Conservation (phyloP, 2,329 filamentous ascomycete species). For the Aciculosporium take region DNA sequence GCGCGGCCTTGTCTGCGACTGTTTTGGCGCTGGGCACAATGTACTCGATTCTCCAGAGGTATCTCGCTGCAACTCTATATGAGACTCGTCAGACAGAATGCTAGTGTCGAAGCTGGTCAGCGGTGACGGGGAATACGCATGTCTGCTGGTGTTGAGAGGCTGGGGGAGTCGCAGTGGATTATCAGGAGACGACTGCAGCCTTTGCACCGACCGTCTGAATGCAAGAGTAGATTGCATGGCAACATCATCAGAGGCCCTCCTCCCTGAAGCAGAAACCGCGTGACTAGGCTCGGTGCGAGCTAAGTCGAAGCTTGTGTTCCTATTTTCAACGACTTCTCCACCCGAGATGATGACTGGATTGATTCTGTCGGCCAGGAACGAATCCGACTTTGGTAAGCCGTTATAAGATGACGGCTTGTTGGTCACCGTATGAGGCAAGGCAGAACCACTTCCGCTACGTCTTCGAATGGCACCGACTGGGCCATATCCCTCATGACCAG, state of each 20-base stretch:
- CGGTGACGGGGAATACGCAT: slow-evolving; percentile 30
- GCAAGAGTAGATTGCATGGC: slow-evolving; percentile 37
- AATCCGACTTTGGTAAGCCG: slow-evolving; percentile 34
- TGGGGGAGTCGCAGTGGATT: slow-evolving; percentile 34
- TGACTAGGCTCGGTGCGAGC: slow-evolving; percentile 29
- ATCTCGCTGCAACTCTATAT: slow-evolving; percentile 25
- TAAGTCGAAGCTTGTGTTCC: slow-evolving; percentile 27
- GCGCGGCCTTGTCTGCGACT: slow-evolving; percentile 38
- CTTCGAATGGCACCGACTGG: slow-evolving; percentile 46
- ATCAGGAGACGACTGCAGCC: slow-evolving; percentile 30
- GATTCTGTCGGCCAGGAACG: slow-evolving; percentile 47
- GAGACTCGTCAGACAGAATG: slow-evolving; percentile 43
- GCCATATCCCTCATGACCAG: slow-evolving; percentile 79
- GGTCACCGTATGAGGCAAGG: slow-evolving; percentile 28
- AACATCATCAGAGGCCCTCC: slow-evolving; percentile 38
- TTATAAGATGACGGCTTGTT: slow-evolving; percentile 36
- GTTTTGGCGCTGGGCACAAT: slow-evolving; percentile 28
- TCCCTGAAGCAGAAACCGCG: slow-evolving; percentile 34
- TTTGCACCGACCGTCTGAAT: slow-evolving; percentile 40
- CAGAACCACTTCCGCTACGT: slow-evolving; percentile 46
- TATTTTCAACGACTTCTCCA: slow-evolving; percentile 46
- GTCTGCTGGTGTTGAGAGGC: slow-evolving; percentile 34
- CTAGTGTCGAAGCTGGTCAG: slow-evolving; percentile 43
- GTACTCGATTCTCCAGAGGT: slow-evolving; percentile 17
- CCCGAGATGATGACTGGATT: slow-evolving; percentile 53